phyloP scores from a whole-genome alignment of 2,329 filamentous ascomycete genomes.

The Ophiobolus disseminans region DNA sequence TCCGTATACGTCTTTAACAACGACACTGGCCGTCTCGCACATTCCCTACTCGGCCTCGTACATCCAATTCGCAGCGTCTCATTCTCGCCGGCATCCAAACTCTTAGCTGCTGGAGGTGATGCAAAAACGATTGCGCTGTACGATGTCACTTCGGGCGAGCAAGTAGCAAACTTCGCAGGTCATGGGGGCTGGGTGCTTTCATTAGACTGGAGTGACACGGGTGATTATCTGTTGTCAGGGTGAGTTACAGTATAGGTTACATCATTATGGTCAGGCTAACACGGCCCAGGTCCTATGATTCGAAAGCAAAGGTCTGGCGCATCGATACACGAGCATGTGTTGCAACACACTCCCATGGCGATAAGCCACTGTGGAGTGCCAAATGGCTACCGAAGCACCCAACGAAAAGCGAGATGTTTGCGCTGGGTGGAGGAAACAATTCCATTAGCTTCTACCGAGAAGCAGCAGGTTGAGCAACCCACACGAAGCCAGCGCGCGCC shows the following conservation, averaged over 20 bases:
- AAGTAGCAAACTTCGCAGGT: slow-evolving; percentile 82
- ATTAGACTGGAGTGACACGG: slow-evolving; percentile 90
- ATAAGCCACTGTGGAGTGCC: slow-evolving; percentile 49
- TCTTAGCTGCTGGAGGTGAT: slow-evolving; percentile 89
- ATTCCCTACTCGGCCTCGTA: slow-evolving; percentile 84
- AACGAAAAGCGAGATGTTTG: slow-evolving; percentile 51
- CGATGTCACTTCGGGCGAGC: slow-evolving; percentile 90
- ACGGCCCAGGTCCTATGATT: slow-evolving; percentile 73
- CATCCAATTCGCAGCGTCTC: slow-evolving; percentile 84
- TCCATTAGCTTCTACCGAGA: slow-evolving; percentile 50
- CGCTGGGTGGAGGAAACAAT: slow-evolving; percentile 46
- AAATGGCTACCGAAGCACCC: slow-evolving; percentile 49
- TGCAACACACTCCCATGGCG: slow-evolving; percentile 90
- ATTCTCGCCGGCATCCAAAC: slow-evolving; percentile 84
- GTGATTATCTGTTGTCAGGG: slow-evolving; percentile 88
- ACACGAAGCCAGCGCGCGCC: no score
- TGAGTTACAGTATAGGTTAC: slow-evolving; percentile 41
- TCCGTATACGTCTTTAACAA: slow-evolving; percentile 96
- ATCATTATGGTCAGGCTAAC: slow-evolving; percentile 7
- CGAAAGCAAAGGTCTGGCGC: slow-evolving; percentile 96
- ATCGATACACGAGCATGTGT: slow-evolving; percentile 84
- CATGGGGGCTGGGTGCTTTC: slow-evolving; percentile 89
- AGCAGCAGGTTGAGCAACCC: slow-evolving; percentile 48
- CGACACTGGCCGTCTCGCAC: slow-evolving; percentile 80
- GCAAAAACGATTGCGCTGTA: slow-evolving; percentile 88